Conservation (phyloP, 2,329 filamentous ascomycete species). For the Diaporthe vaccinii region DNA sequence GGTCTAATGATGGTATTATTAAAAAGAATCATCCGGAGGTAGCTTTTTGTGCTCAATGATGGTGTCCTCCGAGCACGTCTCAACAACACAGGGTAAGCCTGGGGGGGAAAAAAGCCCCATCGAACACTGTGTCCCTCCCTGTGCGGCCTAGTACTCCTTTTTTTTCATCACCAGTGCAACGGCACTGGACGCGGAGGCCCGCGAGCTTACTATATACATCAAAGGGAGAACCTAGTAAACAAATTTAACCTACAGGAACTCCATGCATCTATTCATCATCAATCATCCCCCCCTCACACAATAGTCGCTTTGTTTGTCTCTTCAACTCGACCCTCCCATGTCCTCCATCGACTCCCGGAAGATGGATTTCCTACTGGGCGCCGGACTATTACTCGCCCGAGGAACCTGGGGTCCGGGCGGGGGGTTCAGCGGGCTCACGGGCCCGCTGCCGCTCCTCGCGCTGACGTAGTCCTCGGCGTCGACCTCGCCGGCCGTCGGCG, state of each 20-base stretch:
- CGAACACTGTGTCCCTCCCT: neutral
- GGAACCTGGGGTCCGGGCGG: slow-evolving; percentile 35
- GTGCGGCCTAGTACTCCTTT: neutral
- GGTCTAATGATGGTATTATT: slow-evolving; percentile 14
- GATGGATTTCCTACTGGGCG: slow-evolving; percentile 53
- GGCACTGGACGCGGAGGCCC: neutral
- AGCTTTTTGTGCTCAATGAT: slow-evolving; percentile 14
- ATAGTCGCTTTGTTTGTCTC: neutral
- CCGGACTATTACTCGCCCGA: slow-evolving; percentile 31
- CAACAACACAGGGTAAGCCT: neutral
- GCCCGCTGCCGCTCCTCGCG: slow-evolving; percentile 40
- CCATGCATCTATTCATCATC: slow-evolving; percentile 25
- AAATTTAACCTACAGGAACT: neutral
- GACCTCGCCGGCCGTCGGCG: slow-evolving; percentile 45
- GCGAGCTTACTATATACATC: slow-evolving; percentile 12
- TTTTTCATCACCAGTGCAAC: neutral
- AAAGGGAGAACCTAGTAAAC: neutral
- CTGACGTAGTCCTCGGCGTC: slow-evolving; percentile 48
- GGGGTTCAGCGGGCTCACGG: slow-evolving; percentile 37
- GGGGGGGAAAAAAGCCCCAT: neutral
- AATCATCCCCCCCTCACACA: neutral
- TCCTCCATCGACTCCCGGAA: slow-evolving; percentile 59
- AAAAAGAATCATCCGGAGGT: neutral
- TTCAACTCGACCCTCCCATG: slow-evolving; percentile 45
- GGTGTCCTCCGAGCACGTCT: neutral